Percentiles rank a stretch among this genome's conserved stretches.
Conservation (phyloP, 1,284 basidiomycete genomes). For the Moniliophthora roreri region DNA sequence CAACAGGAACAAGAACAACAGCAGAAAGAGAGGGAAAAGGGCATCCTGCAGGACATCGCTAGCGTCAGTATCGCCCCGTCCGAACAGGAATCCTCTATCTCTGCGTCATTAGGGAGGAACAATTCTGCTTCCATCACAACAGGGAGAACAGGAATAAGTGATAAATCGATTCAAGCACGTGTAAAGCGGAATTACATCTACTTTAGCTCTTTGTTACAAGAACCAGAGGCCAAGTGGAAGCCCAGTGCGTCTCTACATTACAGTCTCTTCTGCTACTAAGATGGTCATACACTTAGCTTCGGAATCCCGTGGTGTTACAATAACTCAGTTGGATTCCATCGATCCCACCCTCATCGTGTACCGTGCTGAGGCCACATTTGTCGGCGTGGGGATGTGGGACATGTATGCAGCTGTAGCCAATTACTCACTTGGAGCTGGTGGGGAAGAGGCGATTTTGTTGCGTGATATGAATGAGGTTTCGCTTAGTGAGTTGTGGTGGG, state of each 20-base stretch:
- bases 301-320: conserved; percentile 86
- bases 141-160: conserved; percentile 62
- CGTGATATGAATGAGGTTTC: conserved; percentile 93
- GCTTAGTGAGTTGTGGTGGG: conserved; percentile 77
- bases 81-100: conserved; percentile 32
- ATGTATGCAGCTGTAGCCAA: conserved; percentile 87
- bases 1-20: conserved; percentile 48
- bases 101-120: conserved; percentile 31
- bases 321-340: conserved; percentile 96
- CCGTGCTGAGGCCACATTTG: conserved; percentile 95
- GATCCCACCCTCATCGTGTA: conserved; percentile 97
- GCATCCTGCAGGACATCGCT: conserved; percentile 68
- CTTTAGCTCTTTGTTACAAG: conserved; percentile 95
- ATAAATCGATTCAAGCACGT: conserved; percentile 80
- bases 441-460: conserved; percentile 83
- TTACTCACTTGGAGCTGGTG: conserved; percentile 83
- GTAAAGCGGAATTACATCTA: conserved; percentile 96
- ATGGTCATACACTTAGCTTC: conserved; percentile 49
- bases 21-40: conserved; percentile 66
- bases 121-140: conserved; percentile 38
- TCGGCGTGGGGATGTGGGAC: conserved; percentile 96
- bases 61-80: conserved; percentile 61
- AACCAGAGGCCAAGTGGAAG: conserved; percentile 98
- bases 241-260: conserved; percentile 52
- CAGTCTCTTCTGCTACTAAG: conserved; percentile 6